Base-by-base conservation (phyloP, 163 green algal species). In the Chlamydomonas reinhardtii region DNA sequence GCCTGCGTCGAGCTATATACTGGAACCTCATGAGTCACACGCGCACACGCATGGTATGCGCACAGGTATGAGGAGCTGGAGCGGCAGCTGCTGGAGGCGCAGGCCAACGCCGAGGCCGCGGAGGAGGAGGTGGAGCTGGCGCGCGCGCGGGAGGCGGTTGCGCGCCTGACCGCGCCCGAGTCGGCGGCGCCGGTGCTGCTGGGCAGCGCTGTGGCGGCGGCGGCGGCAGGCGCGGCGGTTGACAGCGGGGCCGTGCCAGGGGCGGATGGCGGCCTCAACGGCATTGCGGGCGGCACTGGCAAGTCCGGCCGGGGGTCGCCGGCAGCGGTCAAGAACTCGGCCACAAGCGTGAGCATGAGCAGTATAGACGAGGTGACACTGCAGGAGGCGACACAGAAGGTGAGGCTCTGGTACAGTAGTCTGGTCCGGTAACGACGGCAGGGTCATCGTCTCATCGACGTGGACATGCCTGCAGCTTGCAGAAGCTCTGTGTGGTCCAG, bases 11-110 rank as follows among this genome's bases (percentile, higher is more conserved):
- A 19, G 29, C 39, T 2, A 2, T 0, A n/a, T n/a, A 17, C 32
- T 2, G 20, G 37, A 64, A 72, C 39, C 39, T 48, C 5, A 48
- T 5, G 39, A 8, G 8, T 48, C 8, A 48, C 39, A 5, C 5
- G 39, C 5, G 8, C 39, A 48, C 48, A 17, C 9, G 43, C 11
- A 16, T 54, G 43, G 11, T 19, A 14, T 56, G 48, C 48, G 1
- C 14, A 17, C 82, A 97, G 95, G 89, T 98, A 98, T 81, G 96
- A 98, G 87, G 92, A 97, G 77, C 91, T 98, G 54, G 92, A 96
- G 91, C 77, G 87, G n/a, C 94, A 97, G 89, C 92, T 98, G 86
- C 69, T 91, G 25, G 81, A 91, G 34, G 95, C 95, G 5, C 94
- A 96, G 84, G 79, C 91, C 25, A 79, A 89, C 29, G 95, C 94